Evolutionary conservation across 148 eudicot species (phyloP).

Genomic region (Drosera capensis): DNA sequence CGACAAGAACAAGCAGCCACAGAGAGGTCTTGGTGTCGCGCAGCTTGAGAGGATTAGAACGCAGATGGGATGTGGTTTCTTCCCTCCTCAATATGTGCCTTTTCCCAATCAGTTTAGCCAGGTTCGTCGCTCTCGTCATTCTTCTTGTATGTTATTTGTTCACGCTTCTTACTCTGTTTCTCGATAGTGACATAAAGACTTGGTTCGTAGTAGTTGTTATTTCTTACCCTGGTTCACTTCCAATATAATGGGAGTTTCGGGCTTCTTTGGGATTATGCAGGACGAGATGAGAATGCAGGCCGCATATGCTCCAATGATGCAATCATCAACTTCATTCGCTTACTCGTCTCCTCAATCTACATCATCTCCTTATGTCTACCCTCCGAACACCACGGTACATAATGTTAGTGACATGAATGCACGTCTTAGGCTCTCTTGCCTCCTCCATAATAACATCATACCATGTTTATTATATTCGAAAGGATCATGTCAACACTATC

Average conservation of each 20-base stretch:
- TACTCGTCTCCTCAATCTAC: slow-evolving; percentile 19
- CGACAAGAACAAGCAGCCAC: slow-evolving; percentile 51
- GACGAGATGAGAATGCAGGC: slow-evolving; percentile 41
- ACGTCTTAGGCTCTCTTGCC: too few species aligned
- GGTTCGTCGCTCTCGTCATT: slow-evolving; percentile 8
- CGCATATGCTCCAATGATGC: slow-evolving; percentile 11
- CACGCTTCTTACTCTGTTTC: neutral
- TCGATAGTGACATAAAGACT: too few species aligned
- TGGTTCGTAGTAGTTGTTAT: too few species aligned
- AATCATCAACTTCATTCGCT: slow-evolving; percentile 11
- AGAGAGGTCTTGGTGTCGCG: slow-evolving; percentile 61
- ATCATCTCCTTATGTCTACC: slow-evolving; percentile 25
- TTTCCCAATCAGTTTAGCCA: slow-evolving; percentile 8
- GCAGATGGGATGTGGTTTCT: slow-evolving; percentile 21
- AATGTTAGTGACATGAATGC: too few species aligned
- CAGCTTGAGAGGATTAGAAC: slow-evolving; percentile 44
- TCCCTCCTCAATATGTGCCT: slow-evolving; percentile 6
- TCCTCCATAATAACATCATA: too few species aligned
- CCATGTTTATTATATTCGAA: too few species aligned
- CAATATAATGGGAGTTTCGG: too few species aligned
- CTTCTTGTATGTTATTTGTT: neutral
- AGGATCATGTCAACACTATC: too few species aligned
- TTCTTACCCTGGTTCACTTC: too few species aligned
- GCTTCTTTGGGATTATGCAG: slow-evolving; percentile 16
- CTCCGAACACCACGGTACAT: slow-evolving; percentile 30